These are phyloP conservation scores for Magnolia sinica DNA, from an alignment of 164 flowering plant genomes.

Conservation along the genomic window DNA sequence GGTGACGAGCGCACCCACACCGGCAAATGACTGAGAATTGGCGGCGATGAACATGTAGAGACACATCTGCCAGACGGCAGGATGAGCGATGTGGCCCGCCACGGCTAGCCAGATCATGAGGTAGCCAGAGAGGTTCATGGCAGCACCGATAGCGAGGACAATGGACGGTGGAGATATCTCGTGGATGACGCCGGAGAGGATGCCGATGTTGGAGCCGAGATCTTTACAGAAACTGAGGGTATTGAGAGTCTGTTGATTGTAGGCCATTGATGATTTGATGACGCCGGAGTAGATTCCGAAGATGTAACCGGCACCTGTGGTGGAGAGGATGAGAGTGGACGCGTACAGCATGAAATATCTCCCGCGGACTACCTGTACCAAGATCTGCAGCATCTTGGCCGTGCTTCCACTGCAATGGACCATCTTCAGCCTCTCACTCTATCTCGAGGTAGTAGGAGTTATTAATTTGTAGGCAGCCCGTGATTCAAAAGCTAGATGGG, in stretches of 20 bases:
- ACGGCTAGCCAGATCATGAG: constrained; percentile 69
- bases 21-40: constrained; percentile 54
- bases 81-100: constrained; percentile 33
- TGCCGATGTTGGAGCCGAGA: constrained; percentile 60
- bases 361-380: constrained; percentile 27
- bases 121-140: constrained; percentile 57
- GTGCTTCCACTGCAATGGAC: no score
- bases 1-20: constrained; percentile 55
- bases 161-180: constrained; percentile 73
- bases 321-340: constrained; percentile 52
- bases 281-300: constrained; percentile 60
- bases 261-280: constrained; percentile 44
- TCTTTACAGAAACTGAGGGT: constrained; percentile 69
- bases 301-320: constrained; percentile 57
- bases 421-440: no score
- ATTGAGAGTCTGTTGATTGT: constrained; percentile 67
- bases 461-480: no score
- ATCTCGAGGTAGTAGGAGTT: no score
- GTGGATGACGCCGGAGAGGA: constrained; percentile 56
- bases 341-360: constrained; percentile 69
- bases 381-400: constrained; percentile 12
- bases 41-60: constrained; percentile 52
- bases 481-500: no score
- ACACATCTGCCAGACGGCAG: constrained; percentile 64
- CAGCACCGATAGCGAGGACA: constrained; percentile 46